phyloP scores from a whole-genome alignment of 2,329 filamentous ascomycete species.

The Alternaria dauci region DNA sequence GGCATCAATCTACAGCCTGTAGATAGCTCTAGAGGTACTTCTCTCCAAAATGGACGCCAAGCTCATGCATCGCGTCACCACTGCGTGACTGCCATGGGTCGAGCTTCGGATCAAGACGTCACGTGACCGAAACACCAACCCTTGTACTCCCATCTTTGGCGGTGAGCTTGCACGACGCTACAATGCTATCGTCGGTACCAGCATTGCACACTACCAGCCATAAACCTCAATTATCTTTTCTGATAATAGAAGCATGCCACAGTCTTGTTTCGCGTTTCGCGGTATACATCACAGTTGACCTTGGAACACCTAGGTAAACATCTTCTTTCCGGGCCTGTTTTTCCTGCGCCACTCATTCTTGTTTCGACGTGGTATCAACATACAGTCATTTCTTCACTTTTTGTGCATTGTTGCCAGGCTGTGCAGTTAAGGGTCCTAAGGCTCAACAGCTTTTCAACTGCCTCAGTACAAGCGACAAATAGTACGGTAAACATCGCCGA shows the following conservation, averaged over 20 bases:
- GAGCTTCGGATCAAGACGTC: neutral
- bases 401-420: neutral
- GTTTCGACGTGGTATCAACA: neutral
- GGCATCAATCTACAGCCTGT: too few relatives aligned
- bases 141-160: neutral
- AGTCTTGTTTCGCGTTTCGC: neutral
- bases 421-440: neutral
- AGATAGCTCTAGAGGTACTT: too few relatives aligned
- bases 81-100: neutral
- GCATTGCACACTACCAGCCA: neutral
- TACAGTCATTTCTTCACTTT: neutral
- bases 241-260: neutral
- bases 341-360: neutral
- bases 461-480: neutral
- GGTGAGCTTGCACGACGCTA: neutral
- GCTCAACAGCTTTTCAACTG: neutral
- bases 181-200: neutral
- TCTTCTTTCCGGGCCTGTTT: neutral
- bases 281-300: neutral
- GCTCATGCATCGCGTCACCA: neutral
- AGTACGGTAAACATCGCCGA: neutral
- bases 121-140: neutral
- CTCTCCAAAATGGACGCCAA: neutral
- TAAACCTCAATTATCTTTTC: too few relatives aligned
- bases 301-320: too few relatives aligned